A percentile compares a stretch with the other conserved stretches of the same genome.
Conservation (phyloP, 116 monocot genomes). For the Posidonia oceanica region DNA sequence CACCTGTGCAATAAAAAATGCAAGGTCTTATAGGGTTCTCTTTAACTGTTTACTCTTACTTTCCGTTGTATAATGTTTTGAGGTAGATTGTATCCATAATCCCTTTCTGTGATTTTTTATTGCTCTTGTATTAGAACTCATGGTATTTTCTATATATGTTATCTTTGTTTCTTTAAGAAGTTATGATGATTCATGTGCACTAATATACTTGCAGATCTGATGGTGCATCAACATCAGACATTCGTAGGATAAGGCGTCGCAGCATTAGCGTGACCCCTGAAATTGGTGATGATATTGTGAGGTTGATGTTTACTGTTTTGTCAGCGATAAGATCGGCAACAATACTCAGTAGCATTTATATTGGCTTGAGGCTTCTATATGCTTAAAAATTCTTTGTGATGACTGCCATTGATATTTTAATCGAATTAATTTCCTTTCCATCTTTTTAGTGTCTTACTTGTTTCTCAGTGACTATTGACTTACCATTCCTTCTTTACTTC, state of each 20-base stretch:
- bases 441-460: not conserved
- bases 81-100: not conserved
- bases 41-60: too few species aligned
- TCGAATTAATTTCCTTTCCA: not conserved
- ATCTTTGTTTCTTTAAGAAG: not conserved
- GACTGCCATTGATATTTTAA: not conserved
- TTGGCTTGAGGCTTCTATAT: not conserved
- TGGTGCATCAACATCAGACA: conserved; percentile 61
- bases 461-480: not conserved
- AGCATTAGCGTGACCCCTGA: conserved; percentile 88
- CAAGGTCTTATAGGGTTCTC: too few species aligned
- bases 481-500: not conserved
- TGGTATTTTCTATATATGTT: not conserved
- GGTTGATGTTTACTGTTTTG: conserved; percentile 25
- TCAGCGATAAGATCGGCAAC: not conserved
- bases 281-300: conserved; percentile 93
- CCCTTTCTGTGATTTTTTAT: not conserved
- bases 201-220: conserved; percentile 52
- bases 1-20: too few species aligned
- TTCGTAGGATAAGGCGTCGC: conserved; percentile 48
- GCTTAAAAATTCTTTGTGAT: not conserved
- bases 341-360: not conserved
- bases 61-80: too few species aligned
- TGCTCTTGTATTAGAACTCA: not conserved
- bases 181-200: not conserved